Conservation (phyloP, 257 asterid genomes). For the Eustoma russellianum region DNA sequence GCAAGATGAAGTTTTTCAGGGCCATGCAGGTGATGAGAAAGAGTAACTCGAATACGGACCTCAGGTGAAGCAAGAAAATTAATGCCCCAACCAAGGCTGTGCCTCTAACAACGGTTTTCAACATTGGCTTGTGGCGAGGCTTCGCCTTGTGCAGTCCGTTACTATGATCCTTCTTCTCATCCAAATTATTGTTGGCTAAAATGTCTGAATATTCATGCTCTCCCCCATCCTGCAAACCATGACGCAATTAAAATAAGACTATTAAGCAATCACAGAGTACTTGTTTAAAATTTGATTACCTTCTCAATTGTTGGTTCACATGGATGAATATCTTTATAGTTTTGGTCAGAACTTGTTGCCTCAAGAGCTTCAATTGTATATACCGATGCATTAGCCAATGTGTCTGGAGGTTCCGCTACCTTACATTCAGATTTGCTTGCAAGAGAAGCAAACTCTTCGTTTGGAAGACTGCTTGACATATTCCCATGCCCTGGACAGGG, state of each 20-base stretch:
- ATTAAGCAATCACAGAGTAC: not conserved
- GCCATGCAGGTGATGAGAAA: not conserved
- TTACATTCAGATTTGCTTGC: slow-evolving; percentile 12
- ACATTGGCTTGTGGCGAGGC: slow-evolving; percentile 28
- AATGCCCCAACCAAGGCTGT: slow-evolving; percentile 64
- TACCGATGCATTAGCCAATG: slow-evolving; percentile 8
- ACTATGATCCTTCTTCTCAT: slow-evolving; percentile 12
- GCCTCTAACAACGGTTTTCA: slow-evolving; percentile 58
- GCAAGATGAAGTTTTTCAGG: not conserved
- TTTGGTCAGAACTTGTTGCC: slow-evolving; percentile 11
- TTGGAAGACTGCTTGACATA: not conserved
- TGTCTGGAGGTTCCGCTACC: slow-evolving; percentile 12
- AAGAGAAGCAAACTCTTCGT: slow-evolving; percentile 1
- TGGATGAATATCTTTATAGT: slow-evolving; percentile 5
- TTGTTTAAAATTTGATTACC: slow-evolving; percentile 6
- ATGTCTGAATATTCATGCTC: not conserved
- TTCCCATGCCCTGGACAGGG: slow-evolving; percentile 1
- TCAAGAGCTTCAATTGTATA: slow-evolving; percentile 7
- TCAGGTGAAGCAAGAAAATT: slow-evolving; percentile 53
- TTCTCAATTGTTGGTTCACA: slow-evolving; percentile 32
- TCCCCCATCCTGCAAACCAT: slow-evolving; percentile 27
- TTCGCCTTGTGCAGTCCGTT: slow-evolving; percentile 18
- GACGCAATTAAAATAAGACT: not conserved
- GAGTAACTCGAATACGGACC: slow-evolving; percentile 28
- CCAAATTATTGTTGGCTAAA: slow-evolving; percentile 11